Base-by-base conservation (phyloP, 1,284 basidiomycete genomes). In the Termitomyces sp. region DNA sequence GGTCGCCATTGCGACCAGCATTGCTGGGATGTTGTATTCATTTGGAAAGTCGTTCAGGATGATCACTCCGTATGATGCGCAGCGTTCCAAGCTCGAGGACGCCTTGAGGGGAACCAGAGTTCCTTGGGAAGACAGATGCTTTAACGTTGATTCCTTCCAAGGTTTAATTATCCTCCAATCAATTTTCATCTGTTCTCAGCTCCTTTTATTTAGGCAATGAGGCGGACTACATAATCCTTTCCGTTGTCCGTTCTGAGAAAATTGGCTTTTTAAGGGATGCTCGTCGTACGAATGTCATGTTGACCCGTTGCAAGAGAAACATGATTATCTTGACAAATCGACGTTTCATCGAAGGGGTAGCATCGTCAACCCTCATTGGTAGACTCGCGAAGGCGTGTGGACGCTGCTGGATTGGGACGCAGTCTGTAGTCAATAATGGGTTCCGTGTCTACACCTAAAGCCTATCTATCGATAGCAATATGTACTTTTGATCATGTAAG, bases 1-100 rank as follows among this genome's bases (percentile, higher is more conserved):
- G 65, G 65, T 69, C 53, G 60, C 73, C 39, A 71, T 70, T 24
- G 73, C 79, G 38, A 55, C 82, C 7, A 62, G 69, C 41, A 65
- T 86, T 58, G 78, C 80, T 26, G 52, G 64, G 39, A 69, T 75
- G 43, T 73, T 84, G 38, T 69, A 81, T 57, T 62, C 66, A 9
- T 58, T 72, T 28, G 58, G 64, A 1, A 76, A 75, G 55, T 65
- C 71, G 0, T 88, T 74, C 60, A 75, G 75, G 38, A 78, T 89
- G 50, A 82, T 89, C 48, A 89, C 85, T 3, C 85, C 85, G 0
- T 89, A 88, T 73, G 84, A 86, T 64, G 76, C 73, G 2, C 86
- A 89, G 64, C 75, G 83, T 17, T 74, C 49, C 44, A 70, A 8
- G 72, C 88, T 64, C 76, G 84, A 61, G 60, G 70, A 51, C n/a